These are phyloP conservation scores for Scedosporium minutisporum DNA, from an alignment of 2,329 filamentous ascomycete species.

Conservation along the genomic window DNA sequence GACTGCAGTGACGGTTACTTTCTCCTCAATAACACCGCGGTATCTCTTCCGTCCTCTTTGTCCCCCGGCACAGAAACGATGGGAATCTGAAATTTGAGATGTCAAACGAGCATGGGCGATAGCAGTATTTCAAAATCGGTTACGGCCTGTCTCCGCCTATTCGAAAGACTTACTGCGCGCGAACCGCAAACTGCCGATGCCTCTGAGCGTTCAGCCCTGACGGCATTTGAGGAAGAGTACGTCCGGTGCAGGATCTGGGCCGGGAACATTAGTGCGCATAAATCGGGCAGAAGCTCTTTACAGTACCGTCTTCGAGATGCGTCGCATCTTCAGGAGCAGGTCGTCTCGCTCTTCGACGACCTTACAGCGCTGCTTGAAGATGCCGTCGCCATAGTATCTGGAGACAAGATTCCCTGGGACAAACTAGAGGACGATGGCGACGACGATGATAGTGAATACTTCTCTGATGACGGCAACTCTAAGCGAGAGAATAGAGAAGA, in stretches of 20 bases:
- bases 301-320: constrained; percentile 14
- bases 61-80: too few relatives aligned
- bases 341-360: constrained; percentile 14
- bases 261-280: constrained; percentile 12
- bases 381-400: neutral
- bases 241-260: constrained; percentile 15
- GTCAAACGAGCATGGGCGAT: too few relatives aligned
- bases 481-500: neutral
- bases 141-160: too few relatives aligned
- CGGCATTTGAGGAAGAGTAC: constrained; percentile 1
- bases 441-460: neutral
- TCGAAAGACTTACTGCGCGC: too few relatives aligned
- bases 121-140: too few relatives aligned
- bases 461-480: neutral
- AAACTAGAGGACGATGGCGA: neutral
- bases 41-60: too few relatives aligned
- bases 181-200: too few relatives aligned
- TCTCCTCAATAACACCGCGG: too few relatives aligned
- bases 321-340: constrained; percentile 11
- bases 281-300: constrained; percentile 9
- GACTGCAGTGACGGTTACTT: too few relatives aligned
- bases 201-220: neutral
- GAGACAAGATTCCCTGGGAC: neutral
- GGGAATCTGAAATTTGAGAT: too few relatives aligned
- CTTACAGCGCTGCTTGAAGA: constrained; percentile 9